Conservation (phyloP, 129 eudicot genomes). For the Flaveria bidentis region DNA sequence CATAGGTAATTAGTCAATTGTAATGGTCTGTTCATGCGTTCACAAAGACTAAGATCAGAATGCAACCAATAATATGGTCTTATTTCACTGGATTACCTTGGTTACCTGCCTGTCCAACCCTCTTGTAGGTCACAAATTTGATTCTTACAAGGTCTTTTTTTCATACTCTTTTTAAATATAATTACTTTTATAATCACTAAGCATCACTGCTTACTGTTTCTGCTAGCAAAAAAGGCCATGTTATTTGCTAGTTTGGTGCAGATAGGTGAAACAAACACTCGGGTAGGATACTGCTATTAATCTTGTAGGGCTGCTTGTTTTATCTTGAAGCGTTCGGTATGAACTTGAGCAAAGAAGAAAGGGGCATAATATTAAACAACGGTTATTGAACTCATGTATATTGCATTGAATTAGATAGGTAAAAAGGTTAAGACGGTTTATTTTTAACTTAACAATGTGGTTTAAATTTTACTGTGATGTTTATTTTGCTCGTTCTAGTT, state of each 20-base stretch:
- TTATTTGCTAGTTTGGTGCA: conserved; percentile 9
- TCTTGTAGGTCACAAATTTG: no score
- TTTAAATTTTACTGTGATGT: neutral
- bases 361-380: conserved; percentile 17
- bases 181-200: no score
- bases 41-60: no score
- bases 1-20: no score
- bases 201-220: no score
- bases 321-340: conserved; percentile 16
- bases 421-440: neutral
- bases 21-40: no score
- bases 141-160: no score
- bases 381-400: conserved; percentile 14
- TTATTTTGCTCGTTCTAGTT: neutral
- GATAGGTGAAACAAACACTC: conserved; percentile 15
- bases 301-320: conserved; percentile 29
- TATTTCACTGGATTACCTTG: no score
- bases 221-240: neutral
- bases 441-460: neutral
- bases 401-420: conserved; percentile 20
- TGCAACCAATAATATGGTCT: no score
- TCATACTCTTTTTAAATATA: no score
- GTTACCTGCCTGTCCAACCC: no score
- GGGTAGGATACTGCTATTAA: conserved; percentile 31
- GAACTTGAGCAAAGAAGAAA: conserved; percentile 16